Conservation (phyloP, 2,329 filamentous ascomycete species). For the Akanthomyces dipterigenus region DNA sequence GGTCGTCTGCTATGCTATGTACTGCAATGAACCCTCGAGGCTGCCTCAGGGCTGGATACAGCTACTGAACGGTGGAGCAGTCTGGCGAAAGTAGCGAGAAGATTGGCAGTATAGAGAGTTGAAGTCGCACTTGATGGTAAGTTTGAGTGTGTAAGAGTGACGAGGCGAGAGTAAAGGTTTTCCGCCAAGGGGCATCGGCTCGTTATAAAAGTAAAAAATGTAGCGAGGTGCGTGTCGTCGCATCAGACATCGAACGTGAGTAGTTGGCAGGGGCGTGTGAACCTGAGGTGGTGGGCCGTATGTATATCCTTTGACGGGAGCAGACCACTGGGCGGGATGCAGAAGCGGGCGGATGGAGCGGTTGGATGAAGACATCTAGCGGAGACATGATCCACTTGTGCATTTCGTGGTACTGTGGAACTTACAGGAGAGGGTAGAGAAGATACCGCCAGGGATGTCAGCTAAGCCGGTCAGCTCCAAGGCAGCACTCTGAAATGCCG, state of each 20-base stretch:
- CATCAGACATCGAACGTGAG: background rate
- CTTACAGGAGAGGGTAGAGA: too few relatives aligned
- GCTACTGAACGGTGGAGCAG: slow-evolving; percentile 19
- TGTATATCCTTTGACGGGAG: slow-evolving; percentile 16
- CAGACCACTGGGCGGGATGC: slow-evolving; percentile 28
- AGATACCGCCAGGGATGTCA: too few relatives aligned
- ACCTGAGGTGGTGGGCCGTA: slow-evolving; percentile 10
- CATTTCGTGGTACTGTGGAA: too few relatives aligned
- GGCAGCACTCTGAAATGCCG: too few relatives aligned
- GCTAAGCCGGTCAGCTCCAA: too few relatives aligned
- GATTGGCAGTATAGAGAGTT: slow-evolving; percentile 12
- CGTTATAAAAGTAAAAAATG: background rate
- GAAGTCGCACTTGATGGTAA: slow-evolving; percentile 12
- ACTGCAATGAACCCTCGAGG: slow-evolving; percentile 9
- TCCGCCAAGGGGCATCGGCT: background rate
- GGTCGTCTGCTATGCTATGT: slow-evolving; percentile 35
- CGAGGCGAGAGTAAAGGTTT: slow-evolving; percentile 15
- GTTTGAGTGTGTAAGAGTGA: slow-evolving; percentile 11
- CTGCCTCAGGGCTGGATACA: slow-evolving; percentile 13
- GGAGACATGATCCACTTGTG: too few relatives aligned
- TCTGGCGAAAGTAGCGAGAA: background rate
- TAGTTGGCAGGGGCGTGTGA: too few relatives aligned
- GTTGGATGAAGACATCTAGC: too few relatives aligned
- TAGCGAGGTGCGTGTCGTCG: background rate
- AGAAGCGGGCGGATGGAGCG: slow-evolving; percentile 30